A percentile compares a stretch with the other conserved stretches of the same genome.
phyloP scores from a whole-genome alignment of 1,139 yeast species.

The Lodderomyces jiufengensis region DNA sequence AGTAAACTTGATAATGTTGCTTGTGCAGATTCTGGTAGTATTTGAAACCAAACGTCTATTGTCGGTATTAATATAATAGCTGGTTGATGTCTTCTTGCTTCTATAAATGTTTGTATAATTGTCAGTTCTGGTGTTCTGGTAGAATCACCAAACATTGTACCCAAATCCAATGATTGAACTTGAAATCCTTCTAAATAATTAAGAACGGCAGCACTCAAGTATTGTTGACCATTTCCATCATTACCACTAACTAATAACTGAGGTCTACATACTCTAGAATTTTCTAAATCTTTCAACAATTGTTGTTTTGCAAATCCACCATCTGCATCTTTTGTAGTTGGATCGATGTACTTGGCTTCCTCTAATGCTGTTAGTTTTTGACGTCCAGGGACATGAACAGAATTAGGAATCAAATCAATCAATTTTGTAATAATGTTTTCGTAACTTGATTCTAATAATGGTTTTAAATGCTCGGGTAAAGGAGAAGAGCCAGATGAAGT shows the following conservation, averaged over 20 bases:
- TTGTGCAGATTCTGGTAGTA: slow-evolving; percentile 65
- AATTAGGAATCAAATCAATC: slow-evolving; percentile 60
- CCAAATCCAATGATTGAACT: slow-evolving; percentile 81
- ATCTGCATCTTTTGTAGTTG: slow-evolving; percentile 52
- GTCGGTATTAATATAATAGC: slow-evolving; percentile 83
- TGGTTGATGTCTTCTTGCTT: slow-evolving; percentile 88
- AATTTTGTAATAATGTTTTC: slow-evolving; percentile 46
- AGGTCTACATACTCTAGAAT: slow-evolving; percentile 77
- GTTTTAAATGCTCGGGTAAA: slow-evolving; percentile 66
- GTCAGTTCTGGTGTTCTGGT: slow-evolving; percentile 82
- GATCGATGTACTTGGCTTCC: slow-evolving; percentile 65
- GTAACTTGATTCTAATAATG: slow-evolving; percentile 55
- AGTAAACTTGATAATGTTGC: slow-evolving; percentile 71
- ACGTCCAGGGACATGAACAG: slow-evolving; percentile 26
- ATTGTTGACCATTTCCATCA: slow-evolving; percentile 86
- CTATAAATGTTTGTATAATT: slow-evolving; percentile 79
- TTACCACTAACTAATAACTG: slow-evolving; percentile 70
- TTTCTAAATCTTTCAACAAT: slow-evolving; percentile 53
- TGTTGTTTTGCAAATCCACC: slow-evolving; percentile 72
- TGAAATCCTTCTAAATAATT: slow-evolving; percentile 87
- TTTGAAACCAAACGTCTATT: slow-evolving; percentile 70
- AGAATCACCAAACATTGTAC: slow-evolving; percentile 74
- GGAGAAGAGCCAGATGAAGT: slow-evolving; percentile 74
- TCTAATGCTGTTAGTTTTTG: slow-evolving; percentile 60
- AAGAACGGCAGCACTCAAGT: slow-evolving; percentile 77